Evolutionary conservation across 176 grass and related monocot genomes (phyloP).

Genomic region (Carex cristatella): DNA sequence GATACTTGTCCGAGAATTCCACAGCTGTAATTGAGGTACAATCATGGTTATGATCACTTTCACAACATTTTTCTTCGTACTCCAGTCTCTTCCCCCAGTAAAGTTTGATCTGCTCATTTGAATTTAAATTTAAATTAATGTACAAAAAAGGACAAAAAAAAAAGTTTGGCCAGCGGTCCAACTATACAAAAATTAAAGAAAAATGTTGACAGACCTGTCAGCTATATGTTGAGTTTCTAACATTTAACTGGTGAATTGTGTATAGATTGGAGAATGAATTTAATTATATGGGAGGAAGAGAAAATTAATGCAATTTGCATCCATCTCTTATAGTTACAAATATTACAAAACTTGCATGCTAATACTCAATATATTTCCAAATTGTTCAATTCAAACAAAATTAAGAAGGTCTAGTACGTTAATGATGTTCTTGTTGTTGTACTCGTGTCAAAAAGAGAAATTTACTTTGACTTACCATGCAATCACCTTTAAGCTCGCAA

Average conservation of each 20-base stretch:
- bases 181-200: too few species aligned
- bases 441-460: background rate
- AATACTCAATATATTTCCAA: background rate
- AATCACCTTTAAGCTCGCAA: conserved; percentile 43
- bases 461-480: conserved; percentile 38
- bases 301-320: too few species aligned
- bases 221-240: too few species aligned
- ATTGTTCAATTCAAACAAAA: background rate
- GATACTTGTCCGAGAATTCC: conserved; percentile 41
- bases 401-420: background rate
- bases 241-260: too few species aligned
- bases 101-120: conserved; percentile 53
- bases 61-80: conserved; percentile 49
- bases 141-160: background rate
- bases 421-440: background rate
- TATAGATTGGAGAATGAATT: too few species aligned
- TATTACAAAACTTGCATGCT: background rate
- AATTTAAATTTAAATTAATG: background rate
- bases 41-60: conserved; percentile 20
- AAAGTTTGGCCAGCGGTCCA: too few species aligned
- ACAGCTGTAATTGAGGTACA: conserved; percentile 45
- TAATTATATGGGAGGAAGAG: too few species aligned
- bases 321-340: too few species aligned
- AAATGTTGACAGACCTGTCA: too few species aligned
- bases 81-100: conserved; percentile 63